Evolutionary conservation across 306 rosid genomes (phyloP), one percentile per base, ranked within the genome.

Genomic region (Astragalus membranaceus): DNA sequence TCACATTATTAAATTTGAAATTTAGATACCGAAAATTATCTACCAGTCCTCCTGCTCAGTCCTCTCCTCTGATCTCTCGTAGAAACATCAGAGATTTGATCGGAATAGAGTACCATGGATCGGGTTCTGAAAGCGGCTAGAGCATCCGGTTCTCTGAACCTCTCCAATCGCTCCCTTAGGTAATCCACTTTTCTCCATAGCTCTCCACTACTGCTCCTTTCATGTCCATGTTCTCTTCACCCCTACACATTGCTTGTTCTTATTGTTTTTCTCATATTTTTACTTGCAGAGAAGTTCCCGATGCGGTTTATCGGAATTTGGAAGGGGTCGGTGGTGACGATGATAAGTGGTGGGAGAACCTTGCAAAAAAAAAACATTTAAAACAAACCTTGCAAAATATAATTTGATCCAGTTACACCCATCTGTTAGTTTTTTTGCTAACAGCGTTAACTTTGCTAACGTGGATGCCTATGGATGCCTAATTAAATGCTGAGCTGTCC

Each of bases 341-440:
- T 57, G 97, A 93, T 74, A 93, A 90, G 69, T 93, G 97, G 97
- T 93, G 98, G 98, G 97, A 93, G 93, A n/a, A n/a, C n/a, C n/a
- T n/a, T n/a, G n/a, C n/a, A n/a, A n/a, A n/a, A n/a, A n/a, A n/a
- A n/a, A n/a, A n/a, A n/a, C n/a, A n/a, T n/a, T n/a, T n/a, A n/a
- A n/a, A n/a, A n/a, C n/a, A n/a, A n/a, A n/a, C n/a, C n/a, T n/a
- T n/a, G n/a, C n/a, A n/a, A n/a, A n/a, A n/a, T n/a, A n/a, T n/a
- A n/a, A n/a, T n/a, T n/a, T n/a, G n/a, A n/a, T n/a, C n/a, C n/a
- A n/a, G n/a, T n/a, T n/a, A n/a, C n/a, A n/a, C n/a, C n/a, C n/a
- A n/a, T n/a, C n/a, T n/a, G n/a, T n/a, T n/a, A n/a, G n/a, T n/a
- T n/a, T n/a, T n/a, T n/a, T n/a, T n/a, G n/a, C n/a, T n/a, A n/a